Conservation (phyloP, 345 rosid genomes). For the Corymbia maculata region DNA sequence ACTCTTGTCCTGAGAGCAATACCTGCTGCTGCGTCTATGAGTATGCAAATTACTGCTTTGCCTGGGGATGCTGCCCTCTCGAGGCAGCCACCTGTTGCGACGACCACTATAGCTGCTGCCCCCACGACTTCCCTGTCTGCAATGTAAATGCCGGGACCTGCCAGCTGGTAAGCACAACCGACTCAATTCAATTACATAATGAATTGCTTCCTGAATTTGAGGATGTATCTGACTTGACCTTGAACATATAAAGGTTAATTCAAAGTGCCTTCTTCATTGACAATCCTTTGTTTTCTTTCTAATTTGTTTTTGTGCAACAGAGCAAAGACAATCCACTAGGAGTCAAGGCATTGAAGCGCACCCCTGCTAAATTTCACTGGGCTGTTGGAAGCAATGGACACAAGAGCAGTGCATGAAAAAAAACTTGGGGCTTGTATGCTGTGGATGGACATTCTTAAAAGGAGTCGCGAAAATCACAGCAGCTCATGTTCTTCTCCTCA, state of each 20-base stretch:
- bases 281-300: neutral
- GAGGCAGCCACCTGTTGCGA: constrained; percentile 89
- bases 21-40: constrained; percentile 83
- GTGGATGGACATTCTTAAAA: neutral
- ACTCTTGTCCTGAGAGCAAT: constrained; percentile 54
- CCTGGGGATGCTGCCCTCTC: constrained; percentile 94
- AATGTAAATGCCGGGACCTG: constrained; percentile 54
- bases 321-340: constrained; percentile 74
- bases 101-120: constrained; percentile 78
- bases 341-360: constrained; percentile 70
- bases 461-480: neutral
- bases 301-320: constrained; percentile 22
- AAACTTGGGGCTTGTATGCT: neutral
- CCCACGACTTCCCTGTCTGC: constrained; percentile 78
- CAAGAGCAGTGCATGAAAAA: constrained; percentile 30
- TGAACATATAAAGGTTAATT: neutral
- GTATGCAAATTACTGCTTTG: constrained; percentile 53
- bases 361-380: constrained; percentile 67
- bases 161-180: constrained; percentile 32
- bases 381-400: constrained; percentile 22
- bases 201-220: neutral
- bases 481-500: neutral
- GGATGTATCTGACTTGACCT: neutral
- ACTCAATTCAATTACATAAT: neutral
- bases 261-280: neutral